Evolutionary conservation across 306 rosid genomes (phyloP).

Genomic region (Argentina anserina): DNA sequence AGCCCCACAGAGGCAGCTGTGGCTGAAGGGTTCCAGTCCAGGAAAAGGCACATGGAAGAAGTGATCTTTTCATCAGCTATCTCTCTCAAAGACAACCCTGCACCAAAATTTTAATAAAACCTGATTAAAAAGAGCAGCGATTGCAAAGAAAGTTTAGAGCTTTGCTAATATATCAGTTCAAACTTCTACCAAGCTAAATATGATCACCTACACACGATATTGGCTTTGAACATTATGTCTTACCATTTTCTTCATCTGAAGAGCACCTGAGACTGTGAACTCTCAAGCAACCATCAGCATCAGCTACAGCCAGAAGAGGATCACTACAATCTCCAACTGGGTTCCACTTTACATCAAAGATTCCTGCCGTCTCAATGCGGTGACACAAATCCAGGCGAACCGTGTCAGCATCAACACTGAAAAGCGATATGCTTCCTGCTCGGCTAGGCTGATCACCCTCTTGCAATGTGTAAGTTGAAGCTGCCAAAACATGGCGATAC

Average conservation of each 20-base stretch:
- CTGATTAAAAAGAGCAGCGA: background rate
- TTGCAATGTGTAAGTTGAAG: conserved; percentile 71
- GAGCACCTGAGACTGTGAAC: conserved; percentile 41
- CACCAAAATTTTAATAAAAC: conserved; percentile 23
- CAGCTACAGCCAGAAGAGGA: conserved; percentile 72
- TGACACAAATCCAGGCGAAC: conserved; percentile 42
- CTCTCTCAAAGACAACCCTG: conserved; percentile 54
- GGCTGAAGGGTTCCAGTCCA: conserved; percentile 82
- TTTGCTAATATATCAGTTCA: background rate
- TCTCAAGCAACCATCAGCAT: conserved; percentile 80
- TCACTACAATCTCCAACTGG: conserved; percentile 35
- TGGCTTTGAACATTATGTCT: conserved; percentile 27
- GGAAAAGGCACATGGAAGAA: conserved; percentile 70
- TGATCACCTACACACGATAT: background rate
- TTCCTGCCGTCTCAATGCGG: conserved; percentile 53
- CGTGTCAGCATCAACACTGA: conserved; percentile 37
- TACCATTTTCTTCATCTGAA: conserved; percentile 51
- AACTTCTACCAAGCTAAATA: background rate
- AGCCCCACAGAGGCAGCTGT: conserved; percentile 67
- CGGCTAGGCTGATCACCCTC: conserved; percentile 68
- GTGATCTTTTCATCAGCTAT: conserved; percentile 48
- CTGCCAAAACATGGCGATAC: conserved; percentile 59
- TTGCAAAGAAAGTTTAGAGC: background rate
- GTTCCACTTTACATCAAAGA: conserved; percentile 86
- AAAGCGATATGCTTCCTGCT: conserved; percentile 73